Percentiles rank a stretch among this genome's conserved stretches.
Evolutionary conservation across 306 rosid species (phyloP).

Genomic region (Vigna angularis): DNA sequence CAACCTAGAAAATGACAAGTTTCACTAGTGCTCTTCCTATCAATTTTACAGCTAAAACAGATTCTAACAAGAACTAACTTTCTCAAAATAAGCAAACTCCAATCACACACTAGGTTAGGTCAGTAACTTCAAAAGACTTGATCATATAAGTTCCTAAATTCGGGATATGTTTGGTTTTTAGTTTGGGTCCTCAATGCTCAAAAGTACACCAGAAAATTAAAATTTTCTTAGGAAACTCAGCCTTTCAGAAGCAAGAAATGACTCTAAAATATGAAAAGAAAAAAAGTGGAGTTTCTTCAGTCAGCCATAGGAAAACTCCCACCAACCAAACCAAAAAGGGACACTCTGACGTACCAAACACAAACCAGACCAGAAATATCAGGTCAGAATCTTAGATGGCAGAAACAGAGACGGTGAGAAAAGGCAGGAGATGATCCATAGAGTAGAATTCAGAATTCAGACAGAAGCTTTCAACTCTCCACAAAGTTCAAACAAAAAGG

Average conservation of each 20-base stretch:
- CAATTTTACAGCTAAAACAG: no score
- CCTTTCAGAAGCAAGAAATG: no score
- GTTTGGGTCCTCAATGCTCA: no score
- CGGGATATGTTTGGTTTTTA: not conserved
- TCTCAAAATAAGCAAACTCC: not conserved
- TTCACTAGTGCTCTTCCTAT: no score
- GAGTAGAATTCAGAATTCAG: not conserved
- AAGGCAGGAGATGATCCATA: not conserved
- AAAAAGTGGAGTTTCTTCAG: not conserved
- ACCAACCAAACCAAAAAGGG: not conserved
- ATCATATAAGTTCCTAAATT: not conserved
- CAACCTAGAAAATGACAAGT: no score
- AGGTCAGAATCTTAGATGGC: not conserved
- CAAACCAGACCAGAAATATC: not conserved
- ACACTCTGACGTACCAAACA: not conserved
- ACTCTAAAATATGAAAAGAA: not conserved
- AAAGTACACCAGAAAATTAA: no score
- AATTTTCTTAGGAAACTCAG: no score
- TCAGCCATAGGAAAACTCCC: not conserved
- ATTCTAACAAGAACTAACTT: not conserved
- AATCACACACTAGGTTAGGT: not conserved
- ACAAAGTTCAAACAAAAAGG: not conserved
- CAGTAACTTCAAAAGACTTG: conserved; percentile 5
- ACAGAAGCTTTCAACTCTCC: not conserved
- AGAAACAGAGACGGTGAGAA: not conserved